Evolutionary conservation across 768 basidiomycete species (phyloP).

Genomic region (Tulasnella sp.): DNA sequence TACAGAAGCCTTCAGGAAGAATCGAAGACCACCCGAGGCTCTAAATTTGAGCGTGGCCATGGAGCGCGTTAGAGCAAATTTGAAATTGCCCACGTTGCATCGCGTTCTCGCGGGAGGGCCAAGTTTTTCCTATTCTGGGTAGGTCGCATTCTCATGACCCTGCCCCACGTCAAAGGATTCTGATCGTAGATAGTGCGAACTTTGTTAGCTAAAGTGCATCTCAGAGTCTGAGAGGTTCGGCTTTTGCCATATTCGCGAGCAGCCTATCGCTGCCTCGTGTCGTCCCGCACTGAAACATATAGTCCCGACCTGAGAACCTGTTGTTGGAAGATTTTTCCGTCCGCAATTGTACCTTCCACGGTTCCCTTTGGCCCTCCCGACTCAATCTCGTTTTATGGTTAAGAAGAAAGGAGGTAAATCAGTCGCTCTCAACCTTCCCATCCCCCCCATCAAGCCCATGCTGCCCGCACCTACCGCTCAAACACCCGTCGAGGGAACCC

Average conservation of each 20-base stretch:
- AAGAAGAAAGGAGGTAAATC: neutral
- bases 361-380: neutral
- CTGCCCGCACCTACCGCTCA: neutral
- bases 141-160: too few relatives aligned
- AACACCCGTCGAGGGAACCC: neutral
- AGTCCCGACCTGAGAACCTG: neutral
- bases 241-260: neutral
- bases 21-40: too few relatives aligned
- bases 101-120: too few relatives aligned
- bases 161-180: neutral
- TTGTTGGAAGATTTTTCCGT: too few relatives aligned
- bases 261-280: neutral
- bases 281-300: neutral
- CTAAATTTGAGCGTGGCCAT: too few relatives aligned
- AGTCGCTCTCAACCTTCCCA: neutral
- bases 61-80: neutral
- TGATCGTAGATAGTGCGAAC: neutral
- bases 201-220: neutral
- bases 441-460: neutral
- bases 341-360: too few relatives aligned
- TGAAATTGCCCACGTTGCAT: neutral
- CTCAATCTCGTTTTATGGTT: neutral
- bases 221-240: neutral
- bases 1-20: too few relatives aligned
- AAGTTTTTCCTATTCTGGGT: too few relatives aligned